These are phyloP conservation scores for Ganoderma lucidum DNA, from an alignment of 1,284 basidiomycete genomes.

Conservation along the genomic window DNA sequence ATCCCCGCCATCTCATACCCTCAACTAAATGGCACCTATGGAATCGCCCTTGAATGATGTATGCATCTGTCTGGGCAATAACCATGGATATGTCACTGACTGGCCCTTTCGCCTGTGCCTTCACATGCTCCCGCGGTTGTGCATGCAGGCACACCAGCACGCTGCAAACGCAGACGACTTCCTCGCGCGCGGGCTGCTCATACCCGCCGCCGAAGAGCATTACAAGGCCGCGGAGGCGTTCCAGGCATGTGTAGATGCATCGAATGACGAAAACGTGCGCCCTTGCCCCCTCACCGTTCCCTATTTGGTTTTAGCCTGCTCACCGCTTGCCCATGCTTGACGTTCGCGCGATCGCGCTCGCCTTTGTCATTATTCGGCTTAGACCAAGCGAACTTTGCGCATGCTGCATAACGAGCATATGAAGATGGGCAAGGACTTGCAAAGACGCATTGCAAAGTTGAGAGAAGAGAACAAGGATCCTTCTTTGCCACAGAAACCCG, in stretches of 20 bases:
- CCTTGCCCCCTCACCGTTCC: constrained; percentile 23
- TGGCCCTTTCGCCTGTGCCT: constrained; percentile 6
- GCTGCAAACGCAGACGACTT: constrained; percentile 81
- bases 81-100: constrained; percentile 10
- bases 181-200: constrained; percentile 65
- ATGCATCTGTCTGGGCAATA: constrained; percentile 20
- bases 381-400: constrained; percentile 79
- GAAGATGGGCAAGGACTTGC: constrained; percentile 73
- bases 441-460: constrained; percentile 72
- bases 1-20: constrained; percentile 13
- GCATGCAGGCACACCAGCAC: constrained; percentile 77
- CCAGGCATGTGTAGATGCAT: constrained; percentile 70
- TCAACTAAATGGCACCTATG: constrained; percentile 38
- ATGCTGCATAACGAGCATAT: constrained; percentile 77
- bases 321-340: background rate
- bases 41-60: constrained; percentile 47
- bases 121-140: constrained; percentile 1
- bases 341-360: background rate
- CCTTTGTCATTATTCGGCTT: background rate
- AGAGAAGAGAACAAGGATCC: constrained; percentile 80
- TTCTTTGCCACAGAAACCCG: constrained; percentile 51
- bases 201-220: constrained; percentile 71
- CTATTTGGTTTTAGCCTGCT: constrained; percentile 8
- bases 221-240: constrained; percentile 78
- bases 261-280: constrained; percentile 73